Conservation (phyloP, 75 land plant species). For the Sequoiadendron giganteum region DNA sequence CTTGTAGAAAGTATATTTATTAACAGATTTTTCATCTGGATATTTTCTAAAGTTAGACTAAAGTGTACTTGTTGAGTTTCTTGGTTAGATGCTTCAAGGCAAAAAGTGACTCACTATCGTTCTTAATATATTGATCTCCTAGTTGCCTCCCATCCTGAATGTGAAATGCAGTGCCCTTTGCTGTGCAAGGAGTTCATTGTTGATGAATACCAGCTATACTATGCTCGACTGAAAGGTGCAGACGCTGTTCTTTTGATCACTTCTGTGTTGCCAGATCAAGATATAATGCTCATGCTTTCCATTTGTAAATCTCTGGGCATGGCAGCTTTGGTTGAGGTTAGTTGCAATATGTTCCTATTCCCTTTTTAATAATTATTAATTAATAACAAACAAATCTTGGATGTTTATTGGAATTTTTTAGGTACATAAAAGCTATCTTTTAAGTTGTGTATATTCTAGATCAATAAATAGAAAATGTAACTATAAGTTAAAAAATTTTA, state of each 20-base stretch:
- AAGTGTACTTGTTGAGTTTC: neutral
- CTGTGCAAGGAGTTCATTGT: conserved; percentile 61
- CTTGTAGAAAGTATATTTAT: neutral
- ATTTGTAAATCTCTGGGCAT: conserved; percentile 45
- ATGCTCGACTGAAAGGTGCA: conserved; percentile 56
- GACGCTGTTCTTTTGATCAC: conserved; percentile 63
- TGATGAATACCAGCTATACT: conserved; percentile 58
- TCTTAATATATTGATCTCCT: neutral
- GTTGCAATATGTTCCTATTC: neutral
- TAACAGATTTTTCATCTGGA: neutral
- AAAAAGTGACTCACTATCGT: neutral
- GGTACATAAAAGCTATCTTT: neutral
- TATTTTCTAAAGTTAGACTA: neutral
- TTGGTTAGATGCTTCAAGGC: neutral
- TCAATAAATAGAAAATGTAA: neutral
- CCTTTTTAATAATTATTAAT: neutral
- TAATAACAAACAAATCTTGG: neutral
- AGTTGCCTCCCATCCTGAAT: neutral
- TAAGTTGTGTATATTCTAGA: neutral
- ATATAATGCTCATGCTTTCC: conserved; percentile 36
- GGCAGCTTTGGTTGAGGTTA: conserved; percentile 53
- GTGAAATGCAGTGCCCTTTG: conserved; percentile 49
- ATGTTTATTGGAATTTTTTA: neutral
- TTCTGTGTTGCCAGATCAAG: conserved; percentile 54
- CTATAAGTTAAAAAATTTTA: neutral